These are phyloP conservation scores for Pythium aphanidermatum DNA, from an alignment of 352 stramenopile genomes.

Conservation along the genomic window DNA sequence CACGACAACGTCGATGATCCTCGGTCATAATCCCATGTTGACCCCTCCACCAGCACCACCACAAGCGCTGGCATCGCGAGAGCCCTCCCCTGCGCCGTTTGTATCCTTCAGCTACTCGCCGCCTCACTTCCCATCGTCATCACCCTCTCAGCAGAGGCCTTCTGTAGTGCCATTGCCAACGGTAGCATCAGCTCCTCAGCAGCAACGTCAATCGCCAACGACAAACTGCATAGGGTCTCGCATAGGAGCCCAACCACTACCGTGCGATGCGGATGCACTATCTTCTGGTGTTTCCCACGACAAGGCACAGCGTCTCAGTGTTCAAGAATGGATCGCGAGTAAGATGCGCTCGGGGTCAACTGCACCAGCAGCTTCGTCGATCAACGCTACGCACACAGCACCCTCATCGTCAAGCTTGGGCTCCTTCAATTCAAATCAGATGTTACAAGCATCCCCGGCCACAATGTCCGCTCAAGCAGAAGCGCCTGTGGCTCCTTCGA, in stretches of 20 bases:
- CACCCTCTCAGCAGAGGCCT: too few relatives aligned
- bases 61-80: background rate
- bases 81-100: conserved; percentile 1
- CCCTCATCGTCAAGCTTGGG: background rate
- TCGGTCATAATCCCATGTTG: too few relatives aligned
- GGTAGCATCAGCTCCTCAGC: too few relatives aligned
- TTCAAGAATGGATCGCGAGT: conserved; percentile 71
- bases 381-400: background rate
- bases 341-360: conserved; percentile 27
- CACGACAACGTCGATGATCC: conserved; percentile 5
- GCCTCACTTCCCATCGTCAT: background rate
- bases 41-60: background rate
- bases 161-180: too few relatives aligned
- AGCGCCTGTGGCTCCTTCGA: too few relatives aligned
- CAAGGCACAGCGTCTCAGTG: conserved; percentile 50
- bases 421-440: too few relatives aligned
- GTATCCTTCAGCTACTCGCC: conserved; percentile 15
- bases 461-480: too few relatives aligned
- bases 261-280: conserved; percentile 44
- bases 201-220: too few relatives aligned
- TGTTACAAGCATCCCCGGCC: too few relatives aligned
- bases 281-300: conserved; percentile 62
- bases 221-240: too few relatives aligned
- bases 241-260: conserved; percentile 18
- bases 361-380: background rate